Percentiles rank a stretch among this genome's conserved stretches.
Conservation (phyloP, 495 filamentous ascomycete species). For the Aspergillus ellipticus region DNA sequence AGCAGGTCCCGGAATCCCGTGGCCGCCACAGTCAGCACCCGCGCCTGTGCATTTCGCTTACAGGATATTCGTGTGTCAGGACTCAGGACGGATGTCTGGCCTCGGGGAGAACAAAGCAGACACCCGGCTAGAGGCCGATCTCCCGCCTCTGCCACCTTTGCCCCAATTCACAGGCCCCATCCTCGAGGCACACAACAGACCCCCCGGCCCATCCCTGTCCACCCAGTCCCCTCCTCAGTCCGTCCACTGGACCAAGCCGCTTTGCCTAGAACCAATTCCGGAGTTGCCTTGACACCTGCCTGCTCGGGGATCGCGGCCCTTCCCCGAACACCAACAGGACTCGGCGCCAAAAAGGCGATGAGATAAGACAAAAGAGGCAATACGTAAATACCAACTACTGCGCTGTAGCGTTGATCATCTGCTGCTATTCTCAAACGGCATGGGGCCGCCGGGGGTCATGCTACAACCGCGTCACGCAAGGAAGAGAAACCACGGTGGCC, state of each 20-base stretch:
- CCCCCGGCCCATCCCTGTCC: no score
- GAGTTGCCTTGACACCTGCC: background rate
- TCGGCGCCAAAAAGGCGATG: background rate
- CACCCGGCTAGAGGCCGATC: constrained; percentile 18
- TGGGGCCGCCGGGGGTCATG: background rate
- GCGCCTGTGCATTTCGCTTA: constrained; percentile 6
- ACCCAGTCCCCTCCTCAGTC: no score
- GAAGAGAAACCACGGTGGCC: constrained; percentile 6
- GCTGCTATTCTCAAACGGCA: constrained; percentile 5
- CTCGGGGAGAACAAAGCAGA: background rate
- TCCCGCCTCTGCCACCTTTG: constrained; percentile 11
- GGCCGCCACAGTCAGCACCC: background rate
- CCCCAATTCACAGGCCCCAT: background rate
- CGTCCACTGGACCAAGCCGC: background rate
- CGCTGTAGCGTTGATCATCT: constrained; percentile 13
- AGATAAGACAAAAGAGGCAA: background rate
- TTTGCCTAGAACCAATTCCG: background rate
- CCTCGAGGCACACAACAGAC: background rate
- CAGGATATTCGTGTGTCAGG: background rate
- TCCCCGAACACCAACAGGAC: background rate
- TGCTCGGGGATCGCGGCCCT: background rate
- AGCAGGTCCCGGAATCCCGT: background rate
- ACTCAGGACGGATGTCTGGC: no score
- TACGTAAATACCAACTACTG: constrained; percentile 9
- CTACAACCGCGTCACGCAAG: constrained; percentile 11